Base-by-base conservation (phyloP, 116 monocot species). In the Cymodocea nodosa region DNA sequence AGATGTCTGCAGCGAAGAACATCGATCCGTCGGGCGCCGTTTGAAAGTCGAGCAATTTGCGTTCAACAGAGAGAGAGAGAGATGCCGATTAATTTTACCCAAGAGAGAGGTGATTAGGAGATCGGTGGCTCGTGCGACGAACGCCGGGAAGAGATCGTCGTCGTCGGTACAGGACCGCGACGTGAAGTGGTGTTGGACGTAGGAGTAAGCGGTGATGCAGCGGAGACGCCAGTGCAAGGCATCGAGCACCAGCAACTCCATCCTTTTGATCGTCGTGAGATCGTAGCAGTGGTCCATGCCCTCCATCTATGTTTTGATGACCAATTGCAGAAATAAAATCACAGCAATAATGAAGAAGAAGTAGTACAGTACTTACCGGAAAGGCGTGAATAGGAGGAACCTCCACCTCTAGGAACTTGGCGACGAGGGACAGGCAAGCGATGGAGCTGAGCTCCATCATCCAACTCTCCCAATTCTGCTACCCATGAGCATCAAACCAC, bases 401-500 rank as follows among this genome's bases (percentile, higher is more conserved):
- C 61, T 5, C 11, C 37, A 82, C 82, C 35, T 89, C 89, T 18
- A 82, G 78, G 22, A 82, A 65, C 60, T 94, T 94, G n/a, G 85
- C 80, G 34, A 86, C 84, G 70, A 89, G 78, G 7, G 89, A 86
- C 1, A 89, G 44, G 55, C 94, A 94, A 1, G 87, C 79, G 15
- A 94, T 60, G 1, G 78, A 78, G 14, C 80, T 49, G 73, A 94
- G 18, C 35, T 94, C 94, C 62, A 79, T 72, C 87, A 87, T 89
- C 94, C 94, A 94, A 13, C 12, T 59, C 25, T 89, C 80, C 94
- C 94, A 94, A 15, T 80, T 64, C 78, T 83, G 68, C 70, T 44
- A 48, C 23, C 17, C 30, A 48, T 13, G 30, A 36, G 34, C 59
- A 48, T 36, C 20, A 63, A 63, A 44, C 37, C 18, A 36, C 5